Evolutionary conservation across 2,329 filamentous ascomycete genomes (phyloP).

Genomic region (Xylaria sp.): DNA sequence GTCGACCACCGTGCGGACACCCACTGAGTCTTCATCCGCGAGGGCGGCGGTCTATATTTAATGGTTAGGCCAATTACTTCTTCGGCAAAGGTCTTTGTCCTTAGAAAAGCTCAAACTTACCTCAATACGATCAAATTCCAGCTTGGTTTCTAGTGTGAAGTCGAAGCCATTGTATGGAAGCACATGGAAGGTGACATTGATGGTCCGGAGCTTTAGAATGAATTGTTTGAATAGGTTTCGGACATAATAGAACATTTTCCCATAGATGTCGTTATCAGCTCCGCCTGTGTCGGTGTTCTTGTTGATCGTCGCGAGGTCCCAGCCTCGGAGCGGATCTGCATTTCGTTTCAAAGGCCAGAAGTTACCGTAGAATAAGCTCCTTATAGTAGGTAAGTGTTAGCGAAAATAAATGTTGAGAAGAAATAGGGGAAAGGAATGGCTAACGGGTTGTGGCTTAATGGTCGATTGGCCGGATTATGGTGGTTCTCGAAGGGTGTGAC

Average conservation of each 20-base stretch:
- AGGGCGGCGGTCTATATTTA: neutral
- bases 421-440: neutral
- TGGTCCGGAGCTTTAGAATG: conserved; percentile 13
- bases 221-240: conserved; percentile 27
- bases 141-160: neutral
- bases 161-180: neutral
- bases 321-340: conserved; percentile 24
- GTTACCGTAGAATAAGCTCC: conserved; percentile 10
- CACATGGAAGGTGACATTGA: conserved; percentile 12
- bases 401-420: neutral
- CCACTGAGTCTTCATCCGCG: conserved; percentile 2
- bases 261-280: conserved; percentile 26
- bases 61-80: neutral
- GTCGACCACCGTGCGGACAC: neutral
- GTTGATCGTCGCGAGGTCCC: conserved; percentile 21
- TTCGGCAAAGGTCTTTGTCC: neutral
- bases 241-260: conserved; percentile 30
- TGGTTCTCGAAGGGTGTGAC: conserved; percentile 12
- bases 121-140: conserved; percentile 28
- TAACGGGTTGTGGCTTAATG: conserved; percentile 16
- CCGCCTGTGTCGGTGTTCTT: neutral
- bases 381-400: neutral
- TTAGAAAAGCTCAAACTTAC: neutral
- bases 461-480: neutral
- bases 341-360: conserved; percentile 13